Evolutionary conservation across 2,329 filamentous ascomycete genomes (phyloP), one percentile per base, ranked within the genome.

Genomic region (Pseudogymnoascus sp.): DNA sequence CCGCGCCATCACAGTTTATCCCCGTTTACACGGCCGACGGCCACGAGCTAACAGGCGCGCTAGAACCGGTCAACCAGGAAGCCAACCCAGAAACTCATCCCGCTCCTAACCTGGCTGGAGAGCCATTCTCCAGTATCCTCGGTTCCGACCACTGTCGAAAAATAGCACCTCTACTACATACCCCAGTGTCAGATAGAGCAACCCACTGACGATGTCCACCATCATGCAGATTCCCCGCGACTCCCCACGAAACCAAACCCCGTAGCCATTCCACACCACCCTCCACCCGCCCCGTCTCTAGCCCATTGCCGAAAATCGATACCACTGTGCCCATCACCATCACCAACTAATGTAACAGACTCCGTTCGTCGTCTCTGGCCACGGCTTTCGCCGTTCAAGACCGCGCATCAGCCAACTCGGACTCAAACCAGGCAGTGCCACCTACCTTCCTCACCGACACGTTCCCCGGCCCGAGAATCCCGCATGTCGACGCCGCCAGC

Each of bases 211-310:
- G n/a, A 18, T 54, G 47, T 14, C 47, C 47, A 54, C 43, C 28
- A 54, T 54, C n/a, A 54, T 54, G 43, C 43, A 54, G n/a, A 9
- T 18, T 54, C 47, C 47, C 47, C 47, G 28, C 43, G 25, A 54
- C 28, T 30, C 43, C 25, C 43, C 43, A 54, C 25, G 43, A 32
- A 30, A 18, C 25, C 25, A 54, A 32, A 54, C 28, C 43, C 43
- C 43, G n/a, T 54, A 54, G n/a, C 43, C 25, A 50, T 50, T 14
- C 25, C 43, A 50, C 25, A 30, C 25, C 43, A 54, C n/a, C 43
- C 14, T 54, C 41, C 4, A n/a, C 41, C 25, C 4, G 6, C 25
- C 12, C 41, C 6, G 5, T 7, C 3, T 18, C 14, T 50, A 14
- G 4, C 14, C 14, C 14, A 18, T 12, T 32, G 28, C 47, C 25